Conservation (phyloP, 2,329 filamentous ascomycete species). For the Sporothrix curviconia region DNA sequence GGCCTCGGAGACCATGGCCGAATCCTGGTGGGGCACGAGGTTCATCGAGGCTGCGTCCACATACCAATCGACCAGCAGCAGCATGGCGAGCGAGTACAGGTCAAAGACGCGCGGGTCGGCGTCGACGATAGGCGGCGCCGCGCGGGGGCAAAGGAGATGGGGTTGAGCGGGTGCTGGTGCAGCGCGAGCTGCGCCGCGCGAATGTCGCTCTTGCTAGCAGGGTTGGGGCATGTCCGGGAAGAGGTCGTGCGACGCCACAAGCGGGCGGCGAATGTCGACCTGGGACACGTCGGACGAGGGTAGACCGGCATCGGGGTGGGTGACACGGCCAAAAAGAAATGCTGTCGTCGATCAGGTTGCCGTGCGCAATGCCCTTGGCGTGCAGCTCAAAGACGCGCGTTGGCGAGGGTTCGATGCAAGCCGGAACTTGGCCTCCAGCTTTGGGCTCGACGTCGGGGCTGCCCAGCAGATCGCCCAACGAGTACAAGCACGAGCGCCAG, state of each 20-base stretch:
- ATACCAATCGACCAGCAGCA: slow-evolving; percentile 69
- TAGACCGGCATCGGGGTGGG: slow-evolving; percentile 24
- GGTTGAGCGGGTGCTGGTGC: slow-evolving; percentile 63
- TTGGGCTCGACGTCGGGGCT: slow-evolving; percentile 52
- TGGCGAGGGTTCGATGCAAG: slow-evolving; percentile 66
- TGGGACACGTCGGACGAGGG: slow-evolving; percentile 30
- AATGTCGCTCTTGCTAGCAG: slow-evolving; percentile 24
- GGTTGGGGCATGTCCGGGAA: slow-evolving; percentile 49
- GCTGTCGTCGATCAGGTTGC: slow-evolving; percentile 60
- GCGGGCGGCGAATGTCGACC: slow-evolving; percentile 60
- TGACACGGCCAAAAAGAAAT: slow-evolving; percentile 57
- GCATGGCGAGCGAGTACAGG: slow-evolving; percentile 65
- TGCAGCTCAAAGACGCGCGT: slow-evolving; percentile 70
- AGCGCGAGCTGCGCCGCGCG: slow-evolving; percentile 32
- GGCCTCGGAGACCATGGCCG: slow-evolving; percentile 52
- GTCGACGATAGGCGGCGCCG: slow-evolving; percentile 39
- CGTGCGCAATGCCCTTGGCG: slow-evolving; percentile 60
- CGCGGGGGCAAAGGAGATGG: slow-evolving; percentile 38
- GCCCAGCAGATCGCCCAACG: slow-evolving; percentile 48
- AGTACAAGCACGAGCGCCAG: slow-evolving; percentile 46
- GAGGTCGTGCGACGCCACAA: slow-evolving; percentile 68
- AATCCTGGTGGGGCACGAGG: slow-evolving; percentile 39
- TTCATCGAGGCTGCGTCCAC: slow-evolving; percentile 62
- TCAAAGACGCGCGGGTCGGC: slow-evolving; percentile 56
- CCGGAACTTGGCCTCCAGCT: slow-evolving; percentile 68